Evolutionary conservation across 192 early-diverging fungal genomes (phyloP).

Genomic region (Thamnidium elegans): DNA sequence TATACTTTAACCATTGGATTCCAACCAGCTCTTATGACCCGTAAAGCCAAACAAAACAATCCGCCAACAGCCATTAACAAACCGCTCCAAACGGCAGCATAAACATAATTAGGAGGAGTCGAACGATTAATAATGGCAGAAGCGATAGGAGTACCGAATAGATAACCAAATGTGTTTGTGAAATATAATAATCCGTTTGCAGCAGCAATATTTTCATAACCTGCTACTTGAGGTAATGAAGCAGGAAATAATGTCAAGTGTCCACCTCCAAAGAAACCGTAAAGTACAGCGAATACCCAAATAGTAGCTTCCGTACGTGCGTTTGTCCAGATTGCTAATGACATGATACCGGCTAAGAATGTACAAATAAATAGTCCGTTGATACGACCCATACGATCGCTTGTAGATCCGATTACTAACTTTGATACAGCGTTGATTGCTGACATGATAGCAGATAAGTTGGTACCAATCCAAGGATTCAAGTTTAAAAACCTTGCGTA

Average conservation of each 20-base stretch:
- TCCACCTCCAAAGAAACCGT: constrained; percentile 48
- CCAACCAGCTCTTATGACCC: constrained; percentile 23
- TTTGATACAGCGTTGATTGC: constrained; percentile 45
- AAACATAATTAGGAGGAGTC: constrained; percentile 5
- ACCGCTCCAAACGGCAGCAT: constrained; percentile 24
- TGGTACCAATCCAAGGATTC: constrained; percentile 35
- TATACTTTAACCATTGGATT: constrained; percentile 8
- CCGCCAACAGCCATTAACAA: constrained; percentile 14
- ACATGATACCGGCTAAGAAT: constrained; percentile 41
- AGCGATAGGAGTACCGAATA: constrained; percentile 41
- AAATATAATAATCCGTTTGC: constrained; percentile 40
- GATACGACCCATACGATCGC: constrained; percentile 44
- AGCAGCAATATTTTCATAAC: constrained; percentile 33
- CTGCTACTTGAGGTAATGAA: constrained; percentile 36
- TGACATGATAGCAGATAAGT: constrained; percentile 42
- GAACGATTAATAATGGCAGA: constrained; percentile 31
- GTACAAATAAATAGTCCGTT: constrained; percentile 41
- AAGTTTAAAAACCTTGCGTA: constrained; percentile 23
- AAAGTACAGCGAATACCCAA: constrained; percentile 39
- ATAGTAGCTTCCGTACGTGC: constrained; percentile 36
- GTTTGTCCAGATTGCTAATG: constrained; percentile 44
- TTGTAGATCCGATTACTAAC: constrained; percentile 39
- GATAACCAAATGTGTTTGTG: constrained; percentile 41
- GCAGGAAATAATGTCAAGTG: constrained; percentile 42
- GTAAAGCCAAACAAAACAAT: constrained; percentile 16